Conservation (phyloP, 2,329 filamentous ascomycete genomes). For the Xylaria sp. region DNA sequence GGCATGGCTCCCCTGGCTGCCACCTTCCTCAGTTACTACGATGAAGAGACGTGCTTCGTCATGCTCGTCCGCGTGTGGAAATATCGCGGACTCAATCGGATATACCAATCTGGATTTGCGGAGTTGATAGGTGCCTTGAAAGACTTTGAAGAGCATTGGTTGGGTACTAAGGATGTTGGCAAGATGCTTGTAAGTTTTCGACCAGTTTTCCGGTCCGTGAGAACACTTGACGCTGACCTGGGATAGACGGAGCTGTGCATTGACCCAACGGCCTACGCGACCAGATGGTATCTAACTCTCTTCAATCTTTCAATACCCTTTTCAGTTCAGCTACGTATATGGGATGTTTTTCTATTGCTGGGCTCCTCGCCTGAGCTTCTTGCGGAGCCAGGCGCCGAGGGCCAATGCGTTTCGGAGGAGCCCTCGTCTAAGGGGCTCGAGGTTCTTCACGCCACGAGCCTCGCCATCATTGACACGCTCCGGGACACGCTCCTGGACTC, state of each 20-base stretch:
- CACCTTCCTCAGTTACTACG: slow-evolving; percentile 93
- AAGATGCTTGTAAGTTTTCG: slow-evolving; percentile 69
- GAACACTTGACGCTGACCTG: slow-evolving; percentile 4
- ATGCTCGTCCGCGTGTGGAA: slow-evolving; percentile 97
- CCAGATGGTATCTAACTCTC: slow-evolving; percentile 93
- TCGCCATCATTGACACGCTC: slow-evolving; percentile 88
- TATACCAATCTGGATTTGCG: slow-evolving; percentile 83
- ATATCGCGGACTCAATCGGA: slow-evolving; percentile 78
- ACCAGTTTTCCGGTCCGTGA: neutral
- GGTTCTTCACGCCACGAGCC: slow-evolving; percentile 85
- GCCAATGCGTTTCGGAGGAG: slow-evolving; percentile 35
- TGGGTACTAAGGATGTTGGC: slow-evolving; percentile 76
- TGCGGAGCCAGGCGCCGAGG: slow-evolving; percentile 11
- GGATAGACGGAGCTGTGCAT: slow-evolving; percentile 67
- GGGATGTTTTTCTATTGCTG: slow-evolving; percentile 96
- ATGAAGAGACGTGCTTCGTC: slow-evolving; percentile 90
- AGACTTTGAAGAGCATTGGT: slow-evolving; percentile 85
- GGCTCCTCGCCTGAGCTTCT: slow-evolving; percentile 65
- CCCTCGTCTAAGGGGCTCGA: slow-evolving; percentile 69
- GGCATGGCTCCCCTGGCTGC: slow-evolving; percentile 95
- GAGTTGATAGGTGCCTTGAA: slow-evolving; percentile 84
- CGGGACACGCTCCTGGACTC: slow-evolving; percentile 86
- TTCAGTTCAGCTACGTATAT: slow-evolving; percentile 88
- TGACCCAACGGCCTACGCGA: slow-evolving; percentile 89
- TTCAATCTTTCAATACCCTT: slow-evolving; percentile 98